phyloP scores from a whole-genome alignment of 2,329 filamentous ascomycete genomes.

The Penicillium sp. region DNA sequence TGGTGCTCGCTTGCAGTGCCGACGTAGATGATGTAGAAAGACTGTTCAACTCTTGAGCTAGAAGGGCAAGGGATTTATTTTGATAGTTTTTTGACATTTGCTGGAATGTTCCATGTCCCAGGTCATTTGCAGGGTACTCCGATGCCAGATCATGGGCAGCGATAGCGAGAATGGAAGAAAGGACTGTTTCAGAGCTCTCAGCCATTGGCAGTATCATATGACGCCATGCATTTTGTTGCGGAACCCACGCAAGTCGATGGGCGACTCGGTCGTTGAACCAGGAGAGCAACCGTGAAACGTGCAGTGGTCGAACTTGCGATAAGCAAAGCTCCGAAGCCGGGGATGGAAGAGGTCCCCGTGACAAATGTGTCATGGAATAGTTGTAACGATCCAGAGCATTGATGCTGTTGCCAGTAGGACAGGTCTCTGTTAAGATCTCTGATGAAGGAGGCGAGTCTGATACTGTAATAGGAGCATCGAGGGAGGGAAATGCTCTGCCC shows the following conservation, averaged over 20 bases:
- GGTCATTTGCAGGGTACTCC: constrained; percentile 2
- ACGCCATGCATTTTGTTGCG: constrained; percentile 21
- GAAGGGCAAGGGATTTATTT: constrained; percentile 2
- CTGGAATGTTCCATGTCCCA: constrained; percentile 3
- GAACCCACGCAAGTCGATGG: constrained; percentile 11
- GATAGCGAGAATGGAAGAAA: constrained; percentile 21
- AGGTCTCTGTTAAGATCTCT: background rate
- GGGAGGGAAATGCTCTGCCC: constrained; percentile 19
- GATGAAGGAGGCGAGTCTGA: background rate
- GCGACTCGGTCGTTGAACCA: constrained; percentile 12
- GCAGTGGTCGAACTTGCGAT: background rate
- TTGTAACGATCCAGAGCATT: background rate
- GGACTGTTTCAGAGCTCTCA: constrained; percentile 17
- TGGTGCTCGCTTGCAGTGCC: background rate
- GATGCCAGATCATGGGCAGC: constrained; percentile 19
- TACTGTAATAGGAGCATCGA: background rate
- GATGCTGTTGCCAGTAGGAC: background rate
- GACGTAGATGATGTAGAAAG: background rate
- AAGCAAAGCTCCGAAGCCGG: background rate
- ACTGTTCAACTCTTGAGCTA: constrained; percentile 3
- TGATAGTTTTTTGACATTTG: constrained; percentile 9
- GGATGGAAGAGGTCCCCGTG: background rate
- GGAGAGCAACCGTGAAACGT: constrained; percentile 2
- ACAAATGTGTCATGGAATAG: background rate
- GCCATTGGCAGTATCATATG: constrained; percentile 21